Conservation (phyloP, 1,139 yeast species). For the Pneumocystis wakefieldiae region DNA sequence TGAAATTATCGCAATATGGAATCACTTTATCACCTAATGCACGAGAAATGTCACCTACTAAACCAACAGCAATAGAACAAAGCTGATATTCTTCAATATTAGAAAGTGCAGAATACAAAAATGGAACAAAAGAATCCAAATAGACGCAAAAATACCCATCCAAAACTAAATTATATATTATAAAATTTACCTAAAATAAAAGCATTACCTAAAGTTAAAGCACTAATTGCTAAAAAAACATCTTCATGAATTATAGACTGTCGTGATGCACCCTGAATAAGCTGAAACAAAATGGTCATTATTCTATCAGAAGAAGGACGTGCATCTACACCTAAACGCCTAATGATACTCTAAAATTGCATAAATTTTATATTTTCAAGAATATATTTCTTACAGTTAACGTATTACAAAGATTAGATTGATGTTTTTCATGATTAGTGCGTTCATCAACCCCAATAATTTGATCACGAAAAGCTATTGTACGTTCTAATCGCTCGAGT, state of each 20-base stretch:
- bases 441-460: slow-evolving; percentile 44
- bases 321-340: slow-evolving; percentile 63
- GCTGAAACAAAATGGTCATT: slow-evolving; percentile 66
- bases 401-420: slow-evolving; percentile 70
- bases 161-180: slow-evolving; percentile 30
- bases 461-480: slow-evolving; percentile 40
- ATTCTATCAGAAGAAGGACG: slow-evolving; percentile 59
- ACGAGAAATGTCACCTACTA: slow-evolving; percentile 93
- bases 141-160: slow-evolving; percentile 57
- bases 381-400: slow-evolving; percentile 33
- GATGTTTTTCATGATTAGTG: slow-evolving; percentile 73
- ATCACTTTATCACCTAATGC: slow-evolving; percentile 61
- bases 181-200: background rate
- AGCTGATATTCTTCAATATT: slow-evolving; percentile 65
- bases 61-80: slow-evolving; percentile 78
- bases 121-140: slow-evolving; percentile 72
- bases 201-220: slow-evolving; percentile 44
- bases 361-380: background rate
- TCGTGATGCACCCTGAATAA: slow-evolving; percentile 42
- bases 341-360: slow-evolving; percentile 40
- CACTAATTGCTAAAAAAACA: slow-evolving; percentile 77
- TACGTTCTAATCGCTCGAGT: slow-evolving; percentile 53
- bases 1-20: slow-evolving; percentile 64
- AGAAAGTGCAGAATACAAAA: slow-evolving; percentile 56
- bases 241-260: slow-evolving; percentile 87